Evolutionary conservation across 73 alveolate species (phyloP).

Genomic region (Effrenium voratum): DNA sequence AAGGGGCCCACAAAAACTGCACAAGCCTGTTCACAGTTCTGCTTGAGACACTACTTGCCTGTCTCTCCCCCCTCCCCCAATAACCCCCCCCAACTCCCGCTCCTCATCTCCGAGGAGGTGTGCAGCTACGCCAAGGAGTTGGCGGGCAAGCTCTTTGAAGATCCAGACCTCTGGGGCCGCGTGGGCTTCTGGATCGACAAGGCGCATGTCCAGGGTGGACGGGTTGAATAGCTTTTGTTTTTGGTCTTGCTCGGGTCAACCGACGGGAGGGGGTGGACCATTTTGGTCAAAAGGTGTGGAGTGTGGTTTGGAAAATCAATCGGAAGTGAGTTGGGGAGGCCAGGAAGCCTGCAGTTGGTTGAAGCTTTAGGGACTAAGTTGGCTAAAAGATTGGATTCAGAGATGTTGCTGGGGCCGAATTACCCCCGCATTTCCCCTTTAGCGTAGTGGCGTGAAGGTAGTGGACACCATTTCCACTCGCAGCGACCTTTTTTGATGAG

Average conservation of each 20-base stretch:
- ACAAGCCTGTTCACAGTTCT: not conserved
- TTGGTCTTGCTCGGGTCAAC: too few species aligned
- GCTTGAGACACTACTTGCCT: not conserved
- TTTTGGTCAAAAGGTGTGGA: not conserved
- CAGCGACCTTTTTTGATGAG: too few species aligned
- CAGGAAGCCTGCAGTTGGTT: not conserved
- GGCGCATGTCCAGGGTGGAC: not conserved
- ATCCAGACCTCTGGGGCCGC: not conserved
- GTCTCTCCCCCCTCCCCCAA: not conserved
- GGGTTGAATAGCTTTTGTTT: too few species aligned
- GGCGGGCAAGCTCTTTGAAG: not conserved
- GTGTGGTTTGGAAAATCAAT: not conserved
- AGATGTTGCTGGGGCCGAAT: too few species aligned
- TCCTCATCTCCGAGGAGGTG: slow-evolving; percentile 7
- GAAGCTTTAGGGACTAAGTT: too few species aligned
- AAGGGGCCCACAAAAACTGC: not conserved
- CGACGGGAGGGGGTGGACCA: not conserved
- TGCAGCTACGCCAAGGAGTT: slow-evolving; percentile 31
- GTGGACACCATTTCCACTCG: too few species aligned
- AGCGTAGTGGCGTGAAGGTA: too few species aligned
- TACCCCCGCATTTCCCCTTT: too few species aligned
- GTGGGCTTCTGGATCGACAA: slow-evolving; percentile 90
- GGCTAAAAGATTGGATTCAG: too few species aligned
- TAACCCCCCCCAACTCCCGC: not conserved
- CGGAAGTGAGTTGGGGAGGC: not conserved